Evolutionary conservation across 768 basidiomycete species (phyloP).

Genomic region (Amanita subjunquillea): DNA sequence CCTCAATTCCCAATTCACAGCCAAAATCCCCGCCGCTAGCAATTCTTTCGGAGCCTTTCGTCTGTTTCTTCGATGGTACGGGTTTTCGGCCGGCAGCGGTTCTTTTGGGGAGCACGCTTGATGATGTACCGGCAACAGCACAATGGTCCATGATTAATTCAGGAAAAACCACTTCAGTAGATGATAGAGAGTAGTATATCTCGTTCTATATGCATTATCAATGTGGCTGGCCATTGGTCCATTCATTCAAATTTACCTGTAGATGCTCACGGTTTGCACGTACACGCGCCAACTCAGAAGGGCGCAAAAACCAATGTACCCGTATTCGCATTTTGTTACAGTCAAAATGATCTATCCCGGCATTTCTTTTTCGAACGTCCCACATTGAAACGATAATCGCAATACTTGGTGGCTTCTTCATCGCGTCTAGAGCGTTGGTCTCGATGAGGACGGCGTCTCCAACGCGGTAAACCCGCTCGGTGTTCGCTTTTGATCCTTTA

Average conservation of each 20-base stretch:
- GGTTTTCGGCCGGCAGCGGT: constrained; percentile 8
- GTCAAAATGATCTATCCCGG: constrained; percentile 12
- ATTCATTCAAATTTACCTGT: constrained; percentile 30
- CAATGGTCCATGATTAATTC: constrained; percentile 44
- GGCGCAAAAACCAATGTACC: constrained; percentile 71
- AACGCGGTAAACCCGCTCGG: constrained; percentile 28
- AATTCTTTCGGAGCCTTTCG: not conserved
- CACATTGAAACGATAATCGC: constrained; percentile 67
- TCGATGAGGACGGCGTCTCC: constrained; percentile 64
- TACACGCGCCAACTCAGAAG: constrained; percentile 48
- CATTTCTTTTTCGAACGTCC: constrained; percentile 31
- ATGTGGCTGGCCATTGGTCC: not conserved
- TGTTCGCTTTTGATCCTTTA: constrained; percentile 8
- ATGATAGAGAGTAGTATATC: constrained; percentile 54
- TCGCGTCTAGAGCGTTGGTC: constrained; percentile 29
- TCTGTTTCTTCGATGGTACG: not conserved
- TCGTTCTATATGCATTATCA: constrained; percentile 45
- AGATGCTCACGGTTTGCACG: constrained; percentile 50
- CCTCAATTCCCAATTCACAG: not conserved
- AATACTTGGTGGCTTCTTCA: constrained; percentile 42
- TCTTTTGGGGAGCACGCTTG: constrained; percentile 2
- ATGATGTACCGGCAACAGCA: constrained; percentile 25
- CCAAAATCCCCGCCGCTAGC: not conserved
- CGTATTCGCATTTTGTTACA: constrained; percentile 39
- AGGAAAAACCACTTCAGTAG: constrained; percentile 38